phyloP scores from a whole-genome alignment of 2,329 filamentous ascomycete genomes.

The Claviceps sp. region DNA sequence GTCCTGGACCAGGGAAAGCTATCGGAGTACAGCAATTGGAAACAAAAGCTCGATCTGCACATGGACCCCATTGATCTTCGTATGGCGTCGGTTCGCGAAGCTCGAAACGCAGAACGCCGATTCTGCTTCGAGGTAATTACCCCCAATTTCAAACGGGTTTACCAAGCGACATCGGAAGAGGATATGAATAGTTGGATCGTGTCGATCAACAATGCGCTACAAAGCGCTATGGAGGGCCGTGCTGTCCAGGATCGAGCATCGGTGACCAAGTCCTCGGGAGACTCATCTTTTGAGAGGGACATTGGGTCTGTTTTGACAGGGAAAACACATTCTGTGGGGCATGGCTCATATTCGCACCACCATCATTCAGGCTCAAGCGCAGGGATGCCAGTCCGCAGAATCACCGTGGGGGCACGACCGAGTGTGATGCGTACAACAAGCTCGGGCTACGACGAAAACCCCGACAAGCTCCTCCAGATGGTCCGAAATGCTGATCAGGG shows the following conservation, averaged over 20 bases:
- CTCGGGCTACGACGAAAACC: slow-evolving; percentile 65
- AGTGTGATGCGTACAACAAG: slow-evolving; percentile 54
- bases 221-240: slow-evolving; percentile 84
- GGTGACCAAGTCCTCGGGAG: slow-evolving; percentile 23
- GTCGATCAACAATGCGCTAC: slow-evolving; percentile 91
- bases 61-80: slow-evolving; percentile 96
- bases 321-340: slow-evolving; percentile 63
- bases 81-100: slow-evolving; percentile 93
- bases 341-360: slow-evolving; percentile 37
- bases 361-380: slow-evolving; percentile 30
- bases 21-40: slow-evolving; percentile 99
- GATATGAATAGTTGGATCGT: slow-evolving; percentile 96
- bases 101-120: slow-evolving; percentile 80
- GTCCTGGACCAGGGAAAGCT: slow-evolving; percentile 93
- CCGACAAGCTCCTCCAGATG: slow-evolving; percentile 73
- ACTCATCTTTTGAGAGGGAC: slow-evolving; percentile 58
- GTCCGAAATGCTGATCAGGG: slow-evolving; percentile 84
- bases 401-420: slow-evolving; percentile 81
- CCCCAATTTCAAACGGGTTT: slow-evolving; percentile 87
- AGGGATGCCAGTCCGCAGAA: slow-evolving; percentile 62
- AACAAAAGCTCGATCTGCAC: slow-evolving; percentile 88
- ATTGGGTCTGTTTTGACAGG: slow-evolving; percentile 89
- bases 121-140: slow-evolving; percentile 99
- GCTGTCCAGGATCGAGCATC: slow-evolving; percentile 42
- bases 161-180: slow-evolving; percentile 94